Evolutionary conservation across 768 basidiomycete species (phyloP).

Genomic region (Baorangia bicolor): DNA sequence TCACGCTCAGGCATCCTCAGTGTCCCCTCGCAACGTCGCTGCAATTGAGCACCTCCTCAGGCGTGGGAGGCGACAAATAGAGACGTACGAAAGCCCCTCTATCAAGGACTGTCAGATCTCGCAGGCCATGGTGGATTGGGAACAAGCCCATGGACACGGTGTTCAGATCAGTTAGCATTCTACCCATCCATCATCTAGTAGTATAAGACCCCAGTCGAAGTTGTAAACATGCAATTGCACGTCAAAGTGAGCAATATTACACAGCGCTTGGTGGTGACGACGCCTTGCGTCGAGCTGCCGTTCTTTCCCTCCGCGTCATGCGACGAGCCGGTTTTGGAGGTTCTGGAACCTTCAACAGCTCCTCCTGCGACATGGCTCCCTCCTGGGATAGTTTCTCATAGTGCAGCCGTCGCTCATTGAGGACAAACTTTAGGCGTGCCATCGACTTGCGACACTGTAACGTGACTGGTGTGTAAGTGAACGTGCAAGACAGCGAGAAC

Average conservation of each 20-base stretch:
- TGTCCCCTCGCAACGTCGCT: slow-evolving; percentile 65
- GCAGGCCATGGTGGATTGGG: slow-evolving; percentile 68
- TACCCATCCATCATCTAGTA: not conserved
- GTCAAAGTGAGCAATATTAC: slow-evolving; percentile 3
- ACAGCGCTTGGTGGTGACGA: not conserved
- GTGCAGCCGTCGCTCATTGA: slow-evolving; percentile 87
- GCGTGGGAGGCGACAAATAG: slow-evolving; percentile 63
- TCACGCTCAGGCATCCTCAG: slow-evolving; percentile 54
- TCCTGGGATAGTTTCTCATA: slow-evolving; percentile 47
- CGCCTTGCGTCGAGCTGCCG: slow-evolving; percentile 14
- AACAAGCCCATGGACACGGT: slow-evolving; percentile 28
- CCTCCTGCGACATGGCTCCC: slow-evolving; percentile 21
- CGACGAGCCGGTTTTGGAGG: slow-evolving; percentile 10
- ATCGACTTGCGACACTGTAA: slow-evolving; percentile 88
- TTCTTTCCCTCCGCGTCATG: slow-evolving; percentile 24
- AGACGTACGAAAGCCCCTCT: slow-evolving; percentile 61
- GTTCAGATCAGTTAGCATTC: slow-evolving; percentile 12
- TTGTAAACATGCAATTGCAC: slow-evolving; percentile 4
- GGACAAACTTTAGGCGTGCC: slow-evolving; percentile 92
- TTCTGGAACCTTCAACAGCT: slow-evolving; percentile 14
- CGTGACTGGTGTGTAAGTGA: slow-evolving; percentile 3
- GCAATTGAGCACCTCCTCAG: slow-evolving; percentile 78
- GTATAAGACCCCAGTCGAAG: not conserved
- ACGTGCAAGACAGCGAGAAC: not conserved
- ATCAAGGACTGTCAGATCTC: slow-evolving; percentile 79